phyloP scores from a whole-genome alignment of 768 basidiomycete genomes.

The Goffeauzyma gilvescens region DNA sequence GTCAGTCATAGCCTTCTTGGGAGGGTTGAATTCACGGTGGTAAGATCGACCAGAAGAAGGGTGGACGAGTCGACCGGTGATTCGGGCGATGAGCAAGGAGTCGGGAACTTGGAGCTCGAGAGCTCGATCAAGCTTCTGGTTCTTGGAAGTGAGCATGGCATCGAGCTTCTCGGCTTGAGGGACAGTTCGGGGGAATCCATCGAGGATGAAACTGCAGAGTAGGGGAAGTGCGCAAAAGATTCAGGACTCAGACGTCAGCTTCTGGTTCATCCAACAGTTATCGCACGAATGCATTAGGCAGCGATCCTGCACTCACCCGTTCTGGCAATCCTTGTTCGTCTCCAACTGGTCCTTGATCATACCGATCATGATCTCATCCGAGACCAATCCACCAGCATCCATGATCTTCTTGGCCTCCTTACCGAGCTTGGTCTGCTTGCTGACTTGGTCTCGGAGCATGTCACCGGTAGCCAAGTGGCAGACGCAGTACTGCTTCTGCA shows the following conservation, averaged over 20 bases:
- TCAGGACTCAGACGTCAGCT: too few species aligned
- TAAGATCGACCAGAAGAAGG: slow-evolving; percentile 74
- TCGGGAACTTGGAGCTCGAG: slow-evolving; percentile 84
- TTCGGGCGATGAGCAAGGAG: slow-evolving; percentile 85
- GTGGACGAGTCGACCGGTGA: slow-evolving; percentile 90
- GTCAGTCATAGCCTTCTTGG: slow-evolving; percentile 85
- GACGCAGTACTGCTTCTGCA: slow-evolving; percentile 79
- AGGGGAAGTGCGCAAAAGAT: too few species aligned
- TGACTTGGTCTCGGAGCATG: slow-evolving; percentile 89
- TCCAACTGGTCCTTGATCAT: slow-evolving; percentile 95
- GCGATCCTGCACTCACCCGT: slow-evolving; percentile 59
- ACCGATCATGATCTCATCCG: slow-evolving; percentile 89
- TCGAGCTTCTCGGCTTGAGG: slow-evolving; percentile 93
- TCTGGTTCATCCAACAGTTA: too few species aligned
- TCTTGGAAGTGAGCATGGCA: slow-evolving; percentile 59
- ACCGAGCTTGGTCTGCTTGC: slow-evolving; percentile 68
- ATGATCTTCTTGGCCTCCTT: slow-evolving; percentile 90
- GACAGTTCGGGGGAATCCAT: slow-evolving; percentile 97
- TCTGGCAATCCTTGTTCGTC: slow-evolving; percentile 78
- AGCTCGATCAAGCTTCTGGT: slow-evolving; percentile 69
- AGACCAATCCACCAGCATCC: slow-evolving; percentile 85
- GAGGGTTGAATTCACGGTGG: slow-evolving; percentile 87
- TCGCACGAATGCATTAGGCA: too few species aligned
- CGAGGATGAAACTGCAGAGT: slow-evolving; percentile 74
- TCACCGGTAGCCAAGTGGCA: slow-evolving; percentile 98